A percentile compares a stretch with the other conserved stretches of the same genome.
phyloP scores from a whole-genome alignment of 371 early-diverging fungal genomes.

The Coemansia sp. region DNA sequence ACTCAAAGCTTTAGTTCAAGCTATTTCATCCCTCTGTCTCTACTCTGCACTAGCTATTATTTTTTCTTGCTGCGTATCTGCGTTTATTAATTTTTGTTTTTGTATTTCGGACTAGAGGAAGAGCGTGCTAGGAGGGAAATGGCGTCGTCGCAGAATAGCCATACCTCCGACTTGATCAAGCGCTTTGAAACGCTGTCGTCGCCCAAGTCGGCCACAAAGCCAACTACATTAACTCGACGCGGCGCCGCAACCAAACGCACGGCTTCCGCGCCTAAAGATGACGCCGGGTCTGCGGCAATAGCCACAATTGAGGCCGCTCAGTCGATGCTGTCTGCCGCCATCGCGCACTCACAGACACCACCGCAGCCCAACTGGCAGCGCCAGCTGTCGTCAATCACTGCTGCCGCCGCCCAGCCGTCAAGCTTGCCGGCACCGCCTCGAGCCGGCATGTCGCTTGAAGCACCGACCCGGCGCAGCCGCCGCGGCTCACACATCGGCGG shows the following conservation, averaged over 20 bases:
- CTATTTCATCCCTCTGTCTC: neutral
- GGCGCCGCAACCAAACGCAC: neutral
- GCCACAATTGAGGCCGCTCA: slow-evolving; percentile 5
- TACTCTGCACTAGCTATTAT: neutral
- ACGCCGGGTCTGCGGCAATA: neutral
- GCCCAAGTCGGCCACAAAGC: neutral
- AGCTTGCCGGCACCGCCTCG: neutral
- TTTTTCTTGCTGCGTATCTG: neutral
- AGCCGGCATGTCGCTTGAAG: neutral
- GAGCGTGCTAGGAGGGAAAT: neutral
- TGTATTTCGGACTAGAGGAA: too few species aligned
- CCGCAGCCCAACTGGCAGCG: neutral
- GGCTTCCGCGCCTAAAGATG: neutral
- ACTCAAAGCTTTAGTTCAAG: neutral
- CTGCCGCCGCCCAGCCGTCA: neutral
- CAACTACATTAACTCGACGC: neutral
- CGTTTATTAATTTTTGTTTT: too few species aligned
- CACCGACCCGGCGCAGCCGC: neutral
- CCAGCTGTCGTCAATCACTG: neutral
- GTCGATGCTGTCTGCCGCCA: slow-evolving; percentile 4
- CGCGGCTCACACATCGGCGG: neutral
- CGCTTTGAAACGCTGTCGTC: slow-evolving; percentile 4
- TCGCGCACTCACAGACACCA: slow-evolving; percentile 3
- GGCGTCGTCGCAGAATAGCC: slow-evolving; percentile 7
- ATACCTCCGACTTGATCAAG: slow-evolving; percentile 18